Percentiles rank a stretch among this genome's conserved stretches.
Evolutionary conservation across 768 basidiomycete species (phyloP).

Genomic region (Pholiota molesta): DNA sequence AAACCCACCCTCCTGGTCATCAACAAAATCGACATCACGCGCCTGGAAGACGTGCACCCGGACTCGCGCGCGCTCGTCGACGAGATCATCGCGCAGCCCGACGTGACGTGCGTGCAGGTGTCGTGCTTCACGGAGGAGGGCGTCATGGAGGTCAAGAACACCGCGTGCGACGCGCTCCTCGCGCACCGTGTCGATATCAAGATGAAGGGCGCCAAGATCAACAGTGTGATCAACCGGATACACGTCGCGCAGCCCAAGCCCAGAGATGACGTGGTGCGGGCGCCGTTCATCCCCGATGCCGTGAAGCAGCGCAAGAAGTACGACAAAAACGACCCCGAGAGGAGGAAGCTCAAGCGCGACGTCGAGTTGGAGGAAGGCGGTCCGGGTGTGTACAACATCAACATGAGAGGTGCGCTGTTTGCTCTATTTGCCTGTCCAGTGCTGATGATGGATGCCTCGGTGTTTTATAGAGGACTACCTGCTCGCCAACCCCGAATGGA

Average conservation of each 20-base stretch:
- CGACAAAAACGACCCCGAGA: conserved; percentile 85
- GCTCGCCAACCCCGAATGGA: conserved; percentile 91
- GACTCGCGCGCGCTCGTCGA: conserved; percentile 82
- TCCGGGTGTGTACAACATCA: conserved; percentile 89
- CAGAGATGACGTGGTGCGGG: conserved; percentile 86
- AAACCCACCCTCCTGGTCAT: conserved; percentile 95
- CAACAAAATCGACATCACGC: conserved; percentile 96
- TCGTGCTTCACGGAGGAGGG: conserved; percentile 98
- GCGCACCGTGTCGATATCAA: conserved; percentile 94
- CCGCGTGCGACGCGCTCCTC: conserved; percentile 92
- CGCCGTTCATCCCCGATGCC: conserved; percentile 87
- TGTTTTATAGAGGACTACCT: conserved; percentile 78
- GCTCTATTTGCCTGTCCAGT: background rate
- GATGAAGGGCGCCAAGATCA: conserved; percentile 92
- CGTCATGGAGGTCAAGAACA: conserved; percentile 95
- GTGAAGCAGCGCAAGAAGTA: conserved; percentile 80
- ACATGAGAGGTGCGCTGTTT: conserved; percentile 72
- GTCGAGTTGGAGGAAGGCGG: conserved; percentile 86
- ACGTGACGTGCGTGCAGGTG: conserved; percentile 77
- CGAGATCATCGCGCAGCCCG: conserved; percentile 79
- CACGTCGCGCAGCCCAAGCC: conserved; percentile 93
- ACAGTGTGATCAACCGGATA: conserved; percentile 91
- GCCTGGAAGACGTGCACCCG: conserved; percentile 80
- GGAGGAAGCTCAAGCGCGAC: conserved; percentile 75
- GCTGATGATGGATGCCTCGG: no score